These are phyloP conservation scores for Phytophthora gonapodyides DNA, from an alignment of 352 stramenopile genomes.

Conservation along the genomic window DNA sequence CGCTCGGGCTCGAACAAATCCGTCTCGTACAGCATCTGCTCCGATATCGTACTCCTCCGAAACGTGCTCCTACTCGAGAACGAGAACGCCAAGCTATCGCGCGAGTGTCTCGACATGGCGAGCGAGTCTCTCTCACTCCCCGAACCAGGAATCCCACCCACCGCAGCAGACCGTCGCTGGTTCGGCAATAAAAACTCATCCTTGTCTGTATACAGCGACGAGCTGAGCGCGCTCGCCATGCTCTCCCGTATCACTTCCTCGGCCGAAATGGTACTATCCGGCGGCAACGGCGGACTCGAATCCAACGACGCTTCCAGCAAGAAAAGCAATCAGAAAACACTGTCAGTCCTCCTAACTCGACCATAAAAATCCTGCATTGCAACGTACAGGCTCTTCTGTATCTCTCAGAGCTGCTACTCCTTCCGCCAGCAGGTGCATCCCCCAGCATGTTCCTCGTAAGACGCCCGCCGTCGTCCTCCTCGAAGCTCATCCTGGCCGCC, in stretches of 20 bases:
- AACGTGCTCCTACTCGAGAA: slow-evolving; percentile 85
- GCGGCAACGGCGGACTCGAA: slow-evolving; percentile 68
- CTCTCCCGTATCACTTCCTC: slow-evolving; percentile 89
- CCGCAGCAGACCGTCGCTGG: slow-evolving; percentile 33
- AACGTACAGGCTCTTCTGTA: slow-evolving; percentile 51
- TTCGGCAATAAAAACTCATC: slow-evolving; percentile 63
- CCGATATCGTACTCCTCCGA: slow-evolving; percentile 76
- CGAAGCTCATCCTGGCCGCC: slow-evolving; percentile 21
- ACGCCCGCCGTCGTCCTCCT: slow-evolving; percentile 38
- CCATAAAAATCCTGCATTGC: slow-evolving; percentile 8
- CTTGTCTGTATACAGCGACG: slow-evolving; percentile 71
- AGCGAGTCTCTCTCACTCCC: slow-evolving; percentile 43
- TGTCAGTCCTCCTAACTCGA: too few relatives aligned
- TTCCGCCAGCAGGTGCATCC: slow-evolving; percentile 25
- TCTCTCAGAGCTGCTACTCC: slow-evolving; percentile 39
- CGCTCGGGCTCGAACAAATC: slow-evolving; percentile 84
- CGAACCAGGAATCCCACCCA: slow-evolving; percentile 19
- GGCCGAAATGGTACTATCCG: slow-evolving; percentile 82
- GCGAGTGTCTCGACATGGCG: slow-evolving; percentile 40
- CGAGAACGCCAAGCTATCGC: slow-evolving; percentile 62
- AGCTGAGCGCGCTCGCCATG: slow-evolving; percentile 77
- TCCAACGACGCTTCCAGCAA: slow-evolving; percentile 51
- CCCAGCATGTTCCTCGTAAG: slow-evolving; percentile 54
- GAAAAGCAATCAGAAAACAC: slow-evolving; percentile 9
- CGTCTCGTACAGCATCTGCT: slow-evolving; percentile 86